These are phyloP conservation scores for Persicaria tinctoria DNA, from an alignment of 148 eudicot genomes.

Conservation along the genomic window DNA sequence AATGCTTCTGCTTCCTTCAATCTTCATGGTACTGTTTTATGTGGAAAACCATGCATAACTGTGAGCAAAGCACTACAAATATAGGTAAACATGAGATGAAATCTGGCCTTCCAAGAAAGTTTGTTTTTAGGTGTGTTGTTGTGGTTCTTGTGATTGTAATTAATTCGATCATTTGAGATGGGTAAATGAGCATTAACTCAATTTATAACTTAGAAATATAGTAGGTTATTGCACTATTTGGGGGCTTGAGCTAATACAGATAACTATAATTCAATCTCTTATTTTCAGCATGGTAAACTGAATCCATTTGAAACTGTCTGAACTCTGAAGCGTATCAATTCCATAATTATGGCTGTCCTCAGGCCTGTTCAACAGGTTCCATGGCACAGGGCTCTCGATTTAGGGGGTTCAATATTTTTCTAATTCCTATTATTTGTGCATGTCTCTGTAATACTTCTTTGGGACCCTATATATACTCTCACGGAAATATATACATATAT, in stretches of 20 bases:
- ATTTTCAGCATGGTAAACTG: background rate
- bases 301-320: conserved; percentile 1
- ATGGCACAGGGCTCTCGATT: too few species aligned
- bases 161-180: background rate
- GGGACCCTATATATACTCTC: too few species aligned
- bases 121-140: background rate
- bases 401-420: too few species aligned
- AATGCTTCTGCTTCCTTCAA: background rate
- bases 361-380: too few species aligned
- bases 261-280: background rate
- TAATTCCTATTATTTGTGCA: too few species aligned
- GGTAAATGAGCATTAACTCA: background rate
- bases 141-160: background rate
- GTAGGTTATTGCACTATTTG: background rate
- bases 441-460: too few species aligned
- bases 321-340: background rate
- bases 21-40: background rate
- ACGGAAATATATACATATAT: too few species aligned
- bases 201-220: background rate
- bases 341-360: background rate
- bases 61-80: background rate
- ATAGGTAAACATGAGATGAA: background rate
- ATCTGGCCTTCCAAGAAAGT: background rate
- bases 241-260: background rate
- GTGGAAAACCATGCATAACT: background rate